Evolutionary conservation across 1,284 basidiomycete genomes (phyloP).

Genomic region (Meira nashicola): DNA sequence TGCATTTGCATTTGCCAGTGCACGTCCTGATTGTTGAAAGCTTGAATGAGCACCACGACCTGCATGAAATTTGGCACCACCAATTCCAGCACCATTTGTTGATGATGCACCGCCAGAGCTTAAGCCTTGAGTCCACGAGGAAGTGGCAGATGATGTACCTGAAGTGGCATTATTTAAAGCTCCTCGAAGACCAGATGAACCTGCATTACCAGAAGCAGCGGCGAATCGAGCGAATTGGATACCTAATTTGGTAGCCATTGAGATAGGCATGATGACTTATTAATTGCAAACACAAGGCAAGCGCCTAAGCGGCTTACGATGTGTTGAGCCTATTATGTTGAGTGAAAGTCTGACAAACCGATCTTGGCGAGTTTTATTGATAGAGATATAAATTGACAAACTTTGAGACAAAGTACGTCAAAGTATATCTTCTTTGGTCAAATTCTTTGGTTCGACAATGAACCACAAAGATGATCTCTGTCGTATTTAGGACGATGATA

Average conservation of each 20-base stretch:
- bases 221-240: conserved; percentile 30
- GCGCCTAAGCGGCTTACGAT: too few species aligned
- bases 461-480: too few species aligned
- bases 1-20: conserved; percentile 32
- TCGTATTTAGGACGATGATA: too few species aligned
- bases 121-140: conserved; percentile 34
- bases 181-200: conserved; percentile 27
- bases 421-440: too few species aligned
- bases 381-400: too few species aligned
- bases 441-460: too few species aligned
- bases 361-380: too few species aligned
- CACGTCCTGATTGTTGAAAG: conserved; percentile 36
- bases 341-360: too few species aligned
- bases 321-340: too few species aligned
- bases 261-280: conserved; percentile 25
- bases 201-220: conserved; percentile 3
- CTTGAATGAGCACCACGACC: conserved; percentile 39
- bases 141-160: conserved; percentile 16
- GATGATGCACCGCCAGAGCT: conserved; percentile 27
- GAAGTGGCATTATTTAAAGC: conserved; percentile 18
- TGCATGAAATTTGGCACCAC: conserved; percentile 44
- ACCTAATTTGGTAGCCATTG: conserved; percentile 36
- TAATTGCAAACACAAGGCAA: not conserved
- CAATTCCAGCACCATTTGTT: conserved; percentile 28
- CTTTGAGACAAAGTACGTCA: too few species aligned